Evolutionary conservation across 192 early-diverging fungal species (phyloP), one percentile per base, ranked within the genome.

Genomic region (Backusella sp.): DNA sequence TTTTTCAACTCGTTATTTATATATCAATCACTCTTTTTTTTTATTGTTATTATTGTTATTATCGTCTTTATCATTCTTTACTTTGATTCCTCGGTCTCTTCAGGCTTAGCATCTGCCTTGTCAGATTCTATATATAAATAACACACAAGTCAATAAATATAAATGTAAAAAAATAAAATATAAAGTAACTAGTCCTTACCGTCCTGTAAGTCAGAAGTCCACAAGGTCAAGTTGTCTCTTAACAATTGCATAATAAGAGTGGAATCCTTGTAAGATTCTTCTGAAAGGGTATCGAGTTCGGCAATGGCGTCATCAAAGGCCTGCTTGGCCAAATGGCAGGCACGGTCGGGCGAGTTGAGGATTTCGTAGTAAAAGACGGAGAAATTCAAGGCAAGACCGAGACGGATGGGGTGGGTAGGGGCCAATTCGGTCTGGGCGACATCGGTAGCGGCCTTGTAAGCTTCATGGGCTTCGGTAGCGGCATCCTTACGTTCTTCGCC

Each of bases 361-460:
- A 99, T 99, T 88, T 98, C 97, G 84, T 97, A 98, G 90, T 96
- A 97, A 88, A 98, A 98, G 30, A 97, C 96, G 56, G 96, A 98
- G 87, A 96, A 97, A 92, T 97, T 97, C 76, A 97, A 90, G 66
- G 97, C 96, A 70, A 98, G 90, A 73, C 96, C 96, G 79, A 98
- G 94, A 79, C 97, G 95, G 86, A 99, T 97, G 81, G 96, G 96
- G 90, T 97, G 96, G 66, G 96, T 97, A 72, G 97, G 93, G 49
- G 96, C 90, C 42, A 92, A 85, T 71, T 85, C 80, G 1, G 74
- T 90, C 74, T 92, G 90, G 73, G 96, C 95, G 85, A 96, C 91
- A 72, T 95, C 95, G 68, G 96, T 93, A 68, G 96, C 97, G 74
- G 87, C 82, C 84, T 96, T 91, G 91, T 98, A 98, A 44, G 96